Conservation (phyloP, 208 protist genomes). For the Naegleria fowleri region DNA sequence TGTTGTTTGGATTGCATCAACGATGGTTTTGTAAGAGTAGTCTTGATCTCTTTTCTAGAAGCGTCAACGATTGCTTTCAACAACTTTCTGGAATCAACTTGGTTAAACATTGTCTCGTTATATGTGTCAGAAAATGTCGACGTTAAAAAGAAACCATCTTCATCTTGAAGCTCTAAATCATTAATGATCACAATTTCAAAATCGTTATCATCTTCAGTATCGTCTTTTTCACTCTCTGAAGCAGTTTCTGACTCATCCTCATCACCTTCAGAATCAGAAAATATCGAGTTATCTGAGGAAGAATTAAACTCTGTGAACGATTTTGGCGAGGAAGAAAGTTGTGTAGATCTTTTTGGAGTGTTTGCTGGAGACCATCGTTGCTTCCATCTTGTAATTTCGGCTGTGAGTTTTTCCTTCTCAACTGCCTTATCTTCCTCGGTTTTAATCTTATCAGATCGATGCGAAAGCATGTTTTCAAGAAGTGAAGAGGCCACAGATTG, state of each 20-base stretch:
- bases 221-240: not conserved
- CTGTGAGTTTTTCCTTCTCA: not conserved
- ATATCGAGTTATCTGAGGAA: not conserved
- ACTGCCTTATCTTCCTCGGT: not conserved
- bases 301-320: not conserved
- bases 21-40: not conserved
- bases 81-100: not conserved
- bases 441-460: not conserved
- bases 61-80: not conserved
- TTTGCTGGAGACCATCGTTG: not conserved
- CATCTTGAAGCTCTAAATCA: not conserved
- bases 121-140: not conserved
- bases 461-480: not conserved
- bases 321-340: not conserved
- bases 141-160: not conserved
- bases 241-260: not conserved
- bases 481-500: not conserved
- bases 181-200: not conserved
- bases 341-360: not conserved
- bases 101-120: not conserved
- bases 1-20: too few relatives aligned
- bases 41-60: not conserved
- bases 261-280: not conserved
- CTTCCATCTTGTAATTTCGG: slow-evolving; percentile 7
- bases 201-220: not conserved